Base-by-base conservation (phyloP, 202 grass and related monocot species). In the Saccharum hybrid region DNA sequence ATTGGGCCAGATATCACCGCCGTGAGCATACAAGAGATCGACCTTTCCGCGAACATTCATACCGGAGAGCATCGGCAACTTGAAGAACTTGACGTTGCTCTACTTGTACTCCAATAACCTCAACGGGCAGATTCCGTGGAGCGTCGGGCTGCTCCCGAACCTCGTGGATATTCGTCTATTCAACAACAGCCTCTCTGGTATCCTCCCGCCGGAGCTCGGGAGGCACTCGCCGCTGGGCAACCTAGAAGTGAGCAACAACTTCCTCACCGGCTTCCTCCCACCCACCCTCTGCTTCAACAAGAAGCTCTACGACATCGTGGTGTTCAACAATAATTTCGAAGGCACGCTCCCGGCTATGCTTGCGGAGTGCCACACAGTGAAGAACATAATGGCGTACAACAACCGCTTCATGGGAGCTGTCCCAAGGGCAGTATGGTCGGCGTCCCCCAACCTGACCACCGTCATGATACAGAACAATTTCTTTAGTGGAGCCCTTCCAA, bases 331-430 rank as follows among this genome's bases (percentile, higher is more conserved):
- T 30, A 78, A 16, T 3, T 78, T 94, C 42, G 63, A 62, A 0
- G 92, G 84, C 0, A 7, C 13, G 9, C 59, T 94, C 8, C 87
- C 89, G 8, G 72, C 59, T 6, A 71, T 9, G 69, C 70, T 94
- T 1, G 42, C 77, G 31, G 22, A 65, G 0, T 91, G 92, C 42
- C 7, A 46, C 18, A 78, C 66, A 0, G 12, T 94, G 28, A 0
- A 51, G 33, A 81, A 85, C 57, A 74, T 94, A 21, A 71, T 80
- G 70, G 30, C 76, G 0, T 33, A 64, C 10, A 81, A 83, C 26
- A 94, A 94, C 73, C 1, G 0, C 28, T 89, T 91, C 36, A 43
- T 5, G 15, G 92, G 89, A 6, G 84, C 81, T 8, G 77, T 94
- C 26, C 84, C 92, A 1, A 8, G 8, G 38, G 11, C 22, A 65